These are phyloP conservation scores for Pelomyxa schiedti DNA, from an alignment of 78 protist genomes.

Conservation along the genomic window DNA sequence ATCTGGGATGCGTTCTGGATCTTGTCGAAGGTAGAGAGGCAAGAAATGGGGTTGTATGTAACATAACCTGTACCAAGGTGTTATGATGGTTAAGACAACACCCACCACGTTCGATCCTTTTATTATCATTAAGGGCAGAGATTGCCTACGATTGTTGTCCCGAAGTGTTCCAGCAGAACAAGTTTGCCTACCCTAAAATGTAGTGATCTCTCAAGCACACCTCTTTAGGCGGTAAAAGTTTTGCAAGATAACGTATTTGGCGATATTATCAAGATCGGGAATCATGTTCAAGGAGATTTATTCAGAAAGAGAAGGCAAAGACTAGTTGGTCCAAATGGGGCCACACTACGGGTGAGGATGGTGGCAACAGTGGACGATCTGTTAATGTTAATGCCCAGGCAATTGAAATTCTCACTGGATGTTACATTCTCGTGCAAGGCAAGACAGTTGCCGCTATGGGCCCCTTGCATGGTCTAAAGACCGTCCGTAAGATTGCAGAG, in stretches of 20 bases:
- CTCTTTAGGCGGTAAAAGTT: constrained; percentile 58
- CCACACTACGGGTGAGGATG: constrained; percentile 92
- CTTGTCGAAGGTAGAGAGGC: no score
- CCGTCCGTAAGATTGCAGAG: constrained; percentile 73
- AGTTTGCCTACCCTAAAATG: no score
- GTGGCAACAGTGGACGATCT: no score
- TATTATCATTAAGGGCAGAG: constrained; percentile 86
- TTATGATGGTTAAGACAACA: constrained; percentile 92
- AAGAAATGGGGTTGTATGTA: no score
- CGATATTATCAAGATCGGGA: constrained; percentile 87
- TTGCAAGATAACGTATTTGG: constrained; percentile 74
- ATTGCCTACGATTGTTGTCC: constrained; percentile 80
- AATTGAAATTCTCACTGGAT: constrained; percentile 85
- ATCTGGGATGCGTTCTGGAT: constrained; percentile 69
- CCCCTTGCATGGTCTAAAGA: constrained; percentile 60
- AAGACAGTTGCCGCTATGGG: constrained; percentile 95
- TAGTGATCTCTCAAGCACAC: background rate
- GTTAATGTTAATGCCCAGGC: no score
- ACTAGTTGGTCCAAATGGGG: constrained; percentile 94
- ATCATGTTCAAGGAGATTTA: constrained; percentile 70
- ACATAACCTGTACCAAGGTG: constrained; percentile 89
- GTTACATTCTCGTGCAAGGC: constrained; percentile 94
- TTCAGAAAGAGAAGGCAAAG: constrained; percentile 95
- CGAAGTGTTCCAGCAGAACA: no score
- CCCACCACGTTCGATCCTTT: constrained; percentile 94